phyloP scores from a whole-genome alignment of 2,329 filamentous ascomycete species.

The Hypoxylon sp. region DNA sequence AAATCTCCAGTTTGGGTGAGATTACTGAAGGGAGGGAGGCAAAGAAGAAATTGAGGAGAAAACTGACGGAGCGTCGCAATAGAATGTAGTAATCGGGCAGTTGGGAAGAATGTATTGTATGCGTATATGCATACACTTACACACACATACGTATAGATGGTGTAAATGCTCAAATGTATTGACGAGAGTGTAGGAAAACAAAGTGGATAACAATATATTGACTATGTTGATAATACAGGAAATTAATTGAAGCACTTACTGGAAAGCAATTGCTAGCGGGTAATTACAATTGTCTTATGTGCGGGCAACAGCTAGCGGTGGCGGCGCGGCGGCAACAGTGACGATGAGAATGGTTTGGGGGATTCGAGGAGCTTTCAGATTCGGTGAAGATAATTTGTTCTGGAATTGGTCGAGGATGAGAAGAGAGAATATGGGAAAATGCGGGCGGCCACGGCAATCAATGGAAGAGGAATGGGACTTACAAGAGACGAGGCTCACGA shows the following conservation, averaged over 20 bases:
- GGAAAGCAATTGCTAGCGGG: slow-evolving; percentile 6
- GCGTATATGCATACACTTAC: slow-evolving; percentile 20
- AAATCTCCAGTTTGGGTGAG: slow-evolving; percentile 1
- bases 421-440: slow-evolving; percentile 18
- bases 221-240: slow-evolving; percentile 13
- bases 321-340: slow-evolving; percentile 8
- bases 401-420: slow-evolving; percentile 28
- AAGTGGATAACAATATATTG: background rate
- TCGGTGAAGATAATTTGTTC: slow-evolving; percentile 18
- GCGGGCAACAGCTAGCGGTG: background rate
- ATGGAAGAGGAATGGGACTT: slow-evolving; percentile 24
- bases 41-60: slow-evolving; percentile 22
- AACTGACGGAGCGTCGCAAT: slow-evolving; percentile 22
- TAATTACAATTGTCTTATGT: slow-evolving; percentile 22
- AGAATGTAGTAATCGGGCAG: slow-evolving; percentile 32
- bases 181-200: background rate
- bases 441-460: slow-evolving; percentile 32
- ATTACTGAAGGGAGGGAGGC: slow-evolving; percentile 11
- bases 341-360: slow-evolving; percentile 10
- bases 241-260: slow-evolving; percentile 32
- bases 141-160: slow-evolving; percentile 5
- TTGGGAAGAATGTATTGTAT: slow-evolving; percentile 9
- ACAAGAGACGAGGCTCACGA: slow-evolving; percentile 31
- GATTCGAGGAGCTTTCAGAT: slow-evolving; percentile 10
- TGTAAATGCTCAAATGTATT: slow-evolving; percentile 1